Percentiles rank a stretch among this genome's conserved stretches.
phyloP scores from a whole-genome alignment of 2,329 filamentous ascomycete genomes.

The Diaporthe destruens region DNA sequence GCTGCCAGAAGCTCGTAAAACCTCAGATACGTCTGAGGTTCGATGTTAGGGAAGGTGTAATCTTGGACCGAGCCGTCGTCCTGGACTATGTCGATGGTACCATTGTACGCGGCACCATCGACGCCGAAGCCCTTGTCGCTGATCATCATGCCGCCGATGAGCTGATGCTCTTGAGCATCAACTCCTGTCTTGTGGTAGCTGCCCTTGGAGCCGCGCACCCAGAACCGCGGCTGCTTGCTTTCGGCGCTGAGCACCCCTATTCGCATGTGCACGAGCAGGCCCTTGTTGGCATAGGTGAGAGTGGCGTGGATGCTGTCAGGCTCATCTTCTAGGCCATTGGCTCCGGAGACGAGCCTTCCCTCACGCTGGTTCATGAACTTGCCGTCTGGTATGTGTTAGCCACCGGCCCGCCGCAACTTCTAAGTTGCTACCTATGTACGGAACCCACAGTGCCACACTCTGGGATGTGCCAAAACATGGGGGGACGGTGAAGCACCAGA shows the following conservation, averaged over 20 bases:
- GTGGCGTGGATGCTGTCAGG: conserved; percentile 73
- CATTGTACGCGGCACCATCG: conserved; percentile 70
- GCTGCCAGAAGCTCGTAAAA: conserved; percentile 71
- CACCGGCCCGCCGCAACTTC: too few relatives aligned
- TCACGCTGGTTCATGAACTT: conserved; percentile 76
- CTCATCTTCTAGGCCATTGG: conserved; percentile 57
- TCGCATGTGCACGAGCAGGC: conserved; percentile 76
- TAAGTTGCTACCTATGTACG: too few relatives aligned
- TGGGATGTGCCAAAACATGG: too few relatives aligned
- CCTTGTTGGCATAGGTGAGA: conserved; percentile 71
- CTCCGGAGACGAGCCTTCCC: conserved; percentile 51
- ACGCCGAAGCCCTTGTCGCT: conserved; percentile 73
- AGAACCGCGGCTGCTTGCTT: conserved; percentile 78
- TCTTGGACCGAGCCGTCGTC: conserved; percentile 64
- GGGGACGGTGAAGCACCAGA: too few relatives aligned
- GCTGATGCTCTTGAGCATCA: conserved; percentile 81
- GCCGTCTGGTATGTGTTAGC: conserved; percentile 54
- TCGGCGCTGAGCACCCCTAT: conserved; percentile 78
- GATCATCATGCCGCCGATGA: conserved; percentile 70
- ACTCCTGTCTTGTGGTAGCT: conserved; percentile 79
- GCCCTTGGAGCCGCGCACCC: conserved; percentile 80
- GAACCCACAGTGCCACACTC: too few relatives aligned
- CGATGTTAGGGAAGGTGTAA: conserved; percentile 67
- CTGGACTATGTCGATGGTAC: conserved; percentile 68
- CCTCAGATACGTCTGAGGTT: conserved; percentile 75